Evolutionary conservation across 179 eudicot species (phyloP), one percentile per base, ranked within the genome.

Genomic region (Drosera spatulata): DNA sequence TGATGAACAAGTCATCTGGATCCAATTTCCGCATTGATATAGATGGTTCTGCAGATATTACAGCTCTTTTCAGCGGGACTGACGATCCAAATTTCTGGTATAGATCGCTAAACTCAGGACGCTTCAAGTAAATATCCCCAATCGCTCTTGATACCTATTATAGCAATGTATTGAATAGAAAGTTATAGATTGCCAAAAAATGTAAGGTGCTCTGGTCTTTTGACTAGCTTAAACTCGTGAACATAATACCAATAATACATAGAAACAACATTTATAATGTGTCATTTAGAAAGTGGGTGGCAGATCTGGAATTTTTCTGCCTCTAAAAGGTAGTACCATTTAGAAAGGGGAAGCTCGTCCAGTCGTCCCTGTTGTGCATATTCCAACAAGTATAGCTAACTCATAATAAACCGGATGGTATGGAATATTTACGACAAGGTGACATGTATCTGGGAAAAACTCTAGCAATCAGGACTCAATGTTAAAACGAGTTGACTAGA

Each of bases 121-220:
- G 75, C 76, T 83, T 83, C 71, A 83, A 61, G 64, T 78, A 83
- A 5, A 78, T 75, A 40, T 83, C 88, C 15, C 88, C 88, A 51
- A 83, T 83, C 3, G 88, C 77, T 74, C 88, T 80, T 11, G 88
- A 83, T 39, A 83, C 88, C 88, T 83, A 59, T 8, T 54, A 60
- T 22, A 6, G 53, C 13, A 50, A 7, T 10, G 13, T 4, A 10
- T 50, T 50, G 10, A 10, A 10, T 10, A 10, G 10, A 50, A 50
- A 50, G 13, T 50, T 12, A 12, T 50, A 10, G 4, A 6, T 4
- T 10, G 53, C 5, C 11, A 2, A 46, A 6, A 50, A 50, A 10
- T 50, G 10, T 50, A 10, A 6, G 49, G 49, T 22, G 33, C 33
- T 22, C 33, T 22, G 33, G 33, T 22, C 33, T 22, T 22, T 22